phyloP scores from a whole-genome alignment of 331 rosid species.

The Spiraea crenata region DNA sequence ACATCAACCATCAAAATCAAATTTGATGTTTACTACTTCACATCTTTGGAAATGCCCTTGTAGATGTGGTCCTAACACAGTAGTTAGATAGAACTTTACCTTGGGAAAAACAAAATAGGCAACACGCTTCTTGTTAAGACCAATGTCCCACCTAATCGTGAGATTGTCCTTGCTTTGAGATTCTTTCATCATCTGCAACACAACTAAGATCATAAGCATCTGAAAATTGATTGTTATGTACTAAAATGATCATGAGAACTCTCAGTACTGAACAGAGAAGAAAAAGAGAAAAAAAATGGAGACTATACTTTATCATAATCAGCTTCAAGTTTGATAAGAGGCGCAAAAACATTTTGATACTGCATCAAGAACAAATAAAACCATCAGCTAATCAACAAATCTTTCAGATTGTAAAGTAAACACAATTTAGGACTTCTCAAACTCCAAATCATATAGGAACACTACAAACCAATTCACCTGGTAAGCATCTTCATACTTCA shows the following conservation, averaged over 20 bases:
- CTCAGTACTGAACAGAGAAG: not conserved
- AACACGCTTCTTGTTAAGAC: constrained; percentile 98
- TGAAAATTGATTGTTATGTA: not conserved
- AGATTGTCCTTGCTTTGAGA: constrained; percentile 98
- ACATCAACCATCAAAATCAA: no score
- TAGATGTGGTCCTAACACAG: not conserved
- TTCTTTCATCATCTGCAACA: constrained; percentile 92
- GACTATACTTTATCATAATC: constrained; percentile 88
- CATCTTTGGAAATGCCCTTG: no score
- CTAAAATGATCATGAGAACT: not conserved
- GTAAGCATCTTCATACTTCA: constrained; percentile 98
- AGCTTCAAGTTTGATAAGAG: constrained; percentile 99
- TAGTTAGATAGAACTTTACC: constrained; percentile 31
- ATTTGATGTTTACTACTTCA: no score
- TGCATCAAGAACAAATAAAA: constrained; percentile 35
- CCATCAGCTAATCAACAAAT: constrained; percentile 19
- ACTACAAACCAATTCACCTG: constrained; percentile 56
- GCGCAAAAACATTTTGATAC: constrained; percentile 99
- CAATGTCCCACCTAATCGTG: constrained; percentile 94
- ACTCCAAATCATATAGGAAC: constrained; percentile 6
- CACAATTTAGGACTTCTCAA: constrained; percentile 12
- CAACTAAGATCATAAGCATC: constrained; percentile 26
- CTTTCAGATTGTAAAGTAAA: constrained; percentile 13
- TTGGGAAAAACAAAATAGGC: constrained; percentile 97
- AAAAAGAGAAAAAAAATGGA: not conserved